phyloP scores from a whole-genome alignment of 495 filamentous ascomycete species.

The Penicillium salamii region DNA sequence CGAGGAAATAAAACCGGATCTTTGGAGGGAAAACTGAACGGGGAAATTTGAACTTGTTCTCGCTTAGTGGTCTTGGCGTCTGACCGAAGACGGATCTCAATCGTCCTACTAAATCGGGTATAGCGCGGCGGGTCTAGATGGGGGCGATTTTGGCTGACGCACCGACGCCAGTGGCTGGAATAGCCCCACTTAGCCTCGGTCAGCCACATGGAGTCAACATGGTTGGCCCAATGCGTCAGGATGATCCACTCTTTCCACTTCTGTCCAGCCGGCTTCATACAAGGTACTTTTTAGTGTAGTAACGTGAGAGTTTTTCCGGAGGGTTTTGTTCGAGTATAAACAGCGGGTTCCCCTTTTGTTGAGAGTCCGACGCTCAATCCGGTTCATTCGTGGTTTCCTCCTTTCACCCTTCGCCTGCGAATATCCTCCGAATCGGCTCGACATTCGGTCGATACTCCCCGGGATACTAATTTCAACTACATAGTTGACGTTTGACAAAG shows the following conservation, averaged over 20 bases:
- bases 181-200: conserved; percentile 7
- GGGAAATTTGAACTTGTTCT: neutral
- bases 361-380: neutral
- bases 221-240: conserved; percentile 9
- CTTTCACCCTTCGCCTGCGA: no score
- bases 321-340: neutral
- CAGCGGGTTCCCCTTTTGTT: neutral
- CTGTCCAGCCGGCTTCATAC: neutral
- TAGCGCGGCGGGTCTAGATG: neutral
- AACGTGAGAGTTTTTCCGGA: conserved; percentile 11
- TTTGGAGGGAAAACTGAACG: neutral
- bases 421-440: neutral
- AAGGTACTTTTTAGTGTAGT: no score
- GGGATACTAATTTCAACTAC: conserved; percentile 1
- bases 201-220: neutral
- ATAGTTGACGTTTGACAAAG: conserved; percentile 17
- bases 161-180: conserved; percentile 14
- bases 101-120: conserved; percentile 5
- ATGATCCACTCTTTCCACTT: neutral
- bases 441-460: neutral
- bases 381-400: no score
- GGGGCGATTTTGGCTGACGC: neutral
- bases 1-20: neutral
- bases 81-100: conserved; percentile 3
- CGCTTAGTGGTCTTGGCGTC: conserved; percentile 11